Conservation (phyloP, 78 protist genomes). For the Protostelium mycophagum region DNA sequence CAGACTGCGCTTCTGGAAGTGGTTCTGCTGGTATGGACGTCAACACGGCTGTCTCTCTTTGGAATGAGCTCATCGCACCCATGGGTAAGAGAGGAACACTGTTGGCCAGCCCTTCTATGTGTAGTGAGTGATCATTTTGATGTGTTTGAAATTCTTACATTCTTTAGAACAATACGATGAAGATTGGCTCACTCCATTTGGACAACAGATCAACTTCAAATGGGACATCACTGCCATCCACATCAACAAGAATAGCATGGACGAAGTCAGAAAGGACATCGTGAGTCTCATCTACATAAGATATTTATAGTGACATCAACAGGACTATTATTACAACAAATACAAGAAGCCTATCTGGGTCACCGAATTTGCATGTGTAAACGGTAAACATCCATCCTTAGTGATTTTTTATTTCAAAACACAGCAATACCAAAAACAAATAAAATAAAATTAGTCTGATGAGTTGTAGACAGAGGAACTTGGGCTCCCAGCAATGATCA, state of each 20-base stretch:
- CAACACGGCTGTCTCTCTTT: background rate
- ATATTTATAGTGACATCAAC: background rate
- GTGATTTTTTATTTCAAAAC: background rate
- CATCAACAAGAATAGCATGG: background rate
- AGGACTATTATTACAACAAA: background rate
- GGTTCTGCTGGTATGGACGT: background rate
- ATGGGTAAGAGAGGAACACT: background rate
- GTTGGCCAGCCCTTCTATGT: background rate
- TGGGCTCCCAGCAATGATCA: background rate
- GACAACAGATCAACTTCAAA: background rate
- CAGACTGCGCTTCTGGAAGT: background rate
- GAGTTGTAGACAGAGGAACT: background rate
- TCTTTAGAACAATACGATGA: background rate
- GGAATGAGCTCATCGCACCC: background rate
- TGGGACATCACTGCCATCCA: background rate
- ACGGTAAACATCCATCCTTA: background rate
- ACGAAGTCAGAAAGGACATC: background rate
- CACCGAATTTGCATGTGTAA: background rate
- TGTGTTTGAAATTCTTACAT: background rate
- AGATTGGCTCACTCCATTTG: background rate
- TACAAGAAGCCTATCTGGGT: background rate
- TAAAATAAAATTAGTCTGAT: too few species aligned
- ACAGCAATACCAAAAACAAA: too few species aligned
- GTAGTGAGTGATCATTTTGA: background rate
- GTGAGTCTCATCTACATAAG: background rate